phyloP scores from a whole-genome alignment of 75 land plant species.

The Isoetes taiwanensis region DNA sequence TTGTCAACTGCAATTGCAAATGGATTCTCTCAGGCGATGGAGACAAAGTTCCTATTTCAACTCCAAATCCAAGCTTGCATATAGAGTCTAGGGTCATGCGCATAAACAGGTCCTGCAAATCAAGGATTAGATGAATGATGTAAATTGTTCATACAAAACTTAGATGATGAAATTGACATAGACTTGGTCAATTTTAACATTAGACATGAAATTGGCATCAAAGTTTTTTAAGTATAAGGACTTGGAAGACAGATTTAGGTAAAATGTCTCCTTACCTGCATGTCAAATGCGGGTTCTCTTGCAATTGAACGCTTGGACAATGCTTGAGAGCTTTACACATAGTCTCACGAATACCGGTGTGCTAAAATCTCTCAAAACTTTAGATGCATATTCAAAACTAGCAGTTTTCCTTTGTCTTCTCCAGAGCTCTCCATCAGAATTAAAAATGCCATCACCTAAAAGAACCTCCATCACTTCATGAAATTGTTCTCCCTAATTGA shows the following conservation, averaged over 20 bases:
- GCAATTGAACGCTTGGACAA: background rate
- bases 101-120: conserved; percentile 3
- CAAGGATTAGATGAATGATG: background rate
- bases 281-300: background rate
- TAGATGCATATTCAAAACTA: background rate
- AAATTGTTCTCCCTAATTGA: background rate
- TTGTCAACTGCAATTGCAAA: conserved; percentile 8
- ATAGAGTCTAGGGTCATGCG: conserved; percentile 2
- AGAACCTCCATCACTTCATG: background rate
- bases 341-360: background rate
- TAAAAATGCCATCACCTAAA: background rate
- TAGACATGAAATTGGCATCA: too few species aligned
- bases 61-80: conserved; percentile 4
- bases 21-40: background rate
- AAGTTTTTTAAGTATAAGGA: too few species aligned
- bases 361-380: conserved; percentile 7
- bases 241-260: too few species aligned
- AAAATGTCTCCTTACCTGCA: background rate
- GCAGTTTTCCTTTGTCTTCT: conserved; percentile 4
- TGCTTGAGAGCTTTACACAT: background rate
- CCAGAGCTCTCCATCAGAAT: conserved; percentile 3
- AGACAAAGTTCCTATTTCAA: conserved; percentile 4
- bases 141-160: too few species aligned
- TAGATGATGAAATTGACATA: too few species aligned
- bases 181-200: too few species aligned